Conservation (phyloP, 306 rosid species). For the Macrotyloma uniflorum region DNA sequence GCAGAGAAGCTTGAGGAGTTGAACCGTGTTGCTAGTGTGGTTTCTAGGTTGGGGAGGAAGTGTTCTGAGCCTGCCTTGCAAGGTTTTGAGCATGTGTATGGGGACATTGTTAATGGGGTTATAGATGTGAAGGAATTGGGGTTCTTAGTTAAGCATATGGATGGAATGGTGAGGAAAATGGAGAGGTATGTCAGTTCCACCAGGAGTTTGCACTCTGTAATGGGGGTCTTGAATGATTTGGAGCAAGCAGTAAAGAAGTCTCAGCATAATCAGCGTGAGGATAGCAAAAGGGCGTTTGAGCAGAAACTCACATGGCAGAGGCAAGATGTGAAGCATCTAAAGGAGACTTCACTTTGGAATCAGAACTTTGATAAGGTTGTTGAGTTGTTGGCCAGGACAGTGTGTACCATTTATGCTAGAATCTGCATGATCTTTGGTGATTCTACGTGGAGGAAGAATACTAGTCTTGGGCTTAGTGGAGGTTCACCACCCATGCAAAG, state of each 20-base stretch:
- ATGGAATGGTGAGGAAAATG: constrained; percentile 93
- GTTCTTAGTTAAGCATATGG: constrained; percentile 93
- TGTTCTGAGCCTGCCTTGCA: constrained; percentile 83
- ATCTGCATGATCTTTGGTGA: constrained; percentile 67
- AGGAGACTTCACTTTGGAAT: constrained; percentile 87
- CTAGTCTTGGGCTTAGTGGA: constrained; percentile 41
- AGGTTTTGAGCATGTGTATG: constrained; percentile 95
- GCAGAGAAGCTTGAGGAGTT: constrained; percentile 91
- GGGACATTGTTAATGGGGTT: constrained; percentile 73
- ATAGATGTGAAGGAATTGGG: constrained; percentile 87
- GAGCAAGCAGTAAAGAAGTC: constrained; percentile 83
- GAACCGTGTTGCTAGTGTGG: constrained; percentile 78
- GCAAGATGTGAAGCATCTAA: constrained; percentile 87
- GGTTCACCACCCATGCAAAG: constrained; percentile 48
- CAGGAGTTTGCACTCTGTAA: constrained; percentile 69
- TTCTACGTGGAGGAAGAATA: constrained; percentile 42
- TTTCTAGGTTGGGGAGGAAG: constrained; percentile 85
- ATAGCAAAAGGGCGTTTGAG: constrained; percentile 71
- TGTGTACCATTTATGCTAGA: constrained; percentile 82
- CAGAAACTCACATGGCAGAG: constrained; percentile 86
- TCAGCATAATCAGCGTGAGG: constrained; percentile 83
- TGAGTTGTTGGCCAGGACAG: constrained; percentile 91
- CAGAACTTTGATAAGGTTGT: constrained; percentile 90
- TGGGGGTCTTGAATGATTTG: constrained; percentile 91
- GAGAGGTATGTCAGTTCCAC: constrained; percentile 87